Base-by-base conservation (phyloP, 345 rosid genomes). In the Diplotaxis tenuifolia region DNA sequence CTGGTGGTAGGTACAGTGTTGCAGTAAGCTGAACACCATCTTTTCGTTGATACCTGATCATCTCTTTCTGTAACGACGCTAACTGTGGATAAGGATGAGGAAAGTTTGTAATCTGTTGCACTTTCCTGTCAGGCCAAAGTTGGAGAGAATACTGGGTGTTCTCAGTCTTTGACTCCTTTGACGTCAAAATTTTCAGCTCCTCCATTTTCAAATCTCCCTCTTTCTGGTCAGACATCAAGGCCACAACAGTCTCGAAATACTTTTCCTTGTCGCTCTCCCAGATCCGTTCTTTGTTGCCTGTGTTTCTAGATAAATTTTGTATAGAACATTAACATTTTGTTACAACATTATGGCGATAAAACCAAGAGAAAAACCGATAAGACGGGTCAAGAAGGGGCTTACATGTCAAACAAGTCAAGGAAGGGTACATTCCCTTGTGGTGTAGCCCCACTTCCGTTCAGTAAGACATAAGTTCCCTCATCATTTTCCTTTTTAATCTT, bases 21-120 rank as follows among this genome's bases (percentile, higher is more conserved):
- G 98, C 99, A 52, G 96, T 90, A 63, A 95, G 97, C 75, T 87
- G 96, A 70, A 95, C 98, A 29, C 99, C 98, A 47, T 95, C 98
- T 74, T 92, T 90, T 67, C 99, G 90, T 75, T 87, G 91, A 82
- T 95, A 95, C 82, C 93, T 85, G 73, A 95, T 86, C 98, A 95
- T 87, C 88, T 95, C 98, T 83, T 95, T 95, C 75, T 95, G 92
- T 79, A 95, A 77, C 18, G 91, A 86, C 38, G 91, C 96, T 83
- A 95, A 79, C 83, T 90, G 99, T 0, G 99, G 97, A 75, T 95
- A 95, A 4, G 99, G 99, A 66, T 95, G 99, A 71, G 91, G 98
- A 79, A 95, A 95, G 75, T 85, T 63, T 49, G 99, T 92, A 64
- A 95, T 87, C 79, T 87, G 96, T 57, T 74, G 86, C 78, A 78